These are phyloP conservation scores for Alternaria longipes DNA, from an alignment of 2,329 filamentous ascomycete genomes.

Conservation along the genomic window DNA sequence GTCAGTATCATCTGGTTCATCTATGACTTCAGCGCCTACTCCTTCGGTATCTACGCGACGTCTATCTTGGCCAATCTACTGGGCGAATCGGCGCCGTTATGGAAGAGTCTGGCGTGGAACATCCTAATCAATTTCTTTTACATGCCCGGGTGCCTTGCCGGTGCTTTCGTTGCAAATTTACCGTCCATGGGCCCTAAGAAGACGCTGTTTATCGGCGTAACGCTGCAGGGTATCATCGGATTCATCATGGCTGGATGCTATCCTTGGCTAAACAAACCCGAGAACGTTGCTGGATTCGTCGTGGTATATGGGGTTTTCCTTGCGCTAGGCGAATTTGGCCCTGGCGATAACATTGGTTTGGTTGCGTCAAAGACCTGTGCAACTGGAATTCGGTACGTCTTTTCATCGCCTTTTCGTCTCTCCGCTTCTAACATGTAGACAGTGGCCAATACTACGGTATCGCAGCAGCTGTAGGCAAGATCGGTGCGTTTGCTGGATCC, in stretches of 20 bases:
- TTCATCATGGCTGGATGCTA: conserved; percentile 91
- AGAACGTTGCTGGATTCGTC: conserved; percentile 77
- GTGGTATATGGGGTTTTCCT: conserved; percentile 83
- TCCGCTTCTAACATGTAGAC: background rate
- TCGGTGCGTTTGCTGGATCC: conserved; percentile 85
- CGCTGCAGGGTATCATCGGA: conserved; percentile 77
- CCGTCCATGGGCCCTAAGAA: conserved; percentile 76
- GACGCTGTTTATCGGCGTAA: conserved; percentile 75
- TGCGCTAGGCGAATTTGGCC: conserved; percentile 80
- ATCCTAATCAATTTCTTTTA: conserved; percentile 90
- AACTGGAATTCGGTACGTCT: conserved; percentile 72
- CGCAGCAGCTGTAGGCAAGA: conserved; percentile 77
- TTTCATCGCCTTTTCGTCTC: background rate
- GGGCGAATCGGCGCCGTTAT: conserved; percentile 68
- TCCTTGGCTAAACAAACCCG: conserved; percentile 69
- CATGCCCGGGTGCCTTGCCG: conserved; percentile 80
- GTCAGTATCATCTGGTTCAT: conserved; percentile 67
- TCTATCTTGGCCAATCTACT: conserved; percentile 75
- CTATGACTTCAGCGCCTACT: conserved; percentile 78
- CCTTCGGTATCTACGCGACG: conserved; percentile 85
- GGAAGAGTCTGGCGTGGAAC: conserved; percentile 86
- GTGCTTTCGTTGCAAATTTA: conserved; percentile 76
- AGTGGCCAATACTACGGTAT: conserved; percentile 77
- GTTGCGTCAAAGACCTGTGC: conserved; percentile 87
- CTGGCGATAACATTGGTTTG: conserved; percentile 90